Evolutionary conservation across 139 green algal genomes (phyloP).

Genomic region (Picochlorum sp.): DNA sequence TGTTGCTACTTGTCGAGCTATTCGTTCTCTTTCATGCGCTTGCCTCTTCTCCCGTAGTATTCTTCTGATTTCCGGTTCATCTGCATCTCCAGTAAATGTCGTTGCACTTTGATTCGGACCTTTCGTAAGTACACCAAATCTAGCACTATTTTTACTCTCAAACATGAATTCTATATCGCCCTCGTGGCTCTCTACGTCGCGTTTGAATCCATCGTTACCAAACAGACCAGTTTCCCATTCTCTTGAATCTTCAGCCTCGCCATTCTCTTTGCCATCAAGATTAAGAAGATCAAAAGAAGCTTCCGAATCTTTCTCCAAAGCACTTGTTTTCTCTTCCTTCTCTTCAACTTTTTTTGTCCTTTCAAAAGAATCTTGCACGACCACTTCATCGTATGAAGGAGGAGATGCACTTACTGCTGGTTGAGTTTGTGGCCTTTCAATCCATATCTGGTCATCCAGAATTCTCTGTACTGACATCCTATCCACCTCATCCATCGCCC

Average conservation of each 20-base stretch:
- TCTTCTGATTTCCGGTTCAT: slow-evolving; percentile 26
- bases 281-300: background rate
- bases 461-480: slow-evolving; percentile 28
- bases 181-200: background rate
- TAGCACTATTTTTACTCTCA: slow-evolving; percentile 21
- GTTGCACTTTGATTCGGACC: slow-evolving; percentile 2
- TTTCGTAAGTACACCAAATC: slow-evolving; percentile 19
- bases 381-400: background rate
- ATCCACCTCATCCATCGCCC: slow-evolving; percentile 29
- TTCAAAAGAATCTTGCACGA: background rate
- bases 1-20: slow-evolving; percentile 20
- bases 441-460: slow-evolving; percentile 19
- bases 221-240: background rate
- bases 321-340: background rate
- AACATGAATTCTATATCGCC: background rate
- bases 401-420: background rate
- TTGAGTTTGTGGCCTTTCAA: background rate
- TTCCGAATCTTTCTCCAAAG: background rate
- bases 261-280: background rate
- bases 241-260: background rate
- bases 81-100: background rate
- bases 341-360: too few species aligned
- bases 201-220: too few species aligned
- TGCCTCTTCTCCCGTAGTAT: slow-evolving; percentile 13
- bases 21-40: slow-evolving; percentile 17